These are phyloP conservation scores for Jamesozyma gamospora DNA, from an alignment of 805 yeast genomes.

Conservation along the genomic window DNA sequence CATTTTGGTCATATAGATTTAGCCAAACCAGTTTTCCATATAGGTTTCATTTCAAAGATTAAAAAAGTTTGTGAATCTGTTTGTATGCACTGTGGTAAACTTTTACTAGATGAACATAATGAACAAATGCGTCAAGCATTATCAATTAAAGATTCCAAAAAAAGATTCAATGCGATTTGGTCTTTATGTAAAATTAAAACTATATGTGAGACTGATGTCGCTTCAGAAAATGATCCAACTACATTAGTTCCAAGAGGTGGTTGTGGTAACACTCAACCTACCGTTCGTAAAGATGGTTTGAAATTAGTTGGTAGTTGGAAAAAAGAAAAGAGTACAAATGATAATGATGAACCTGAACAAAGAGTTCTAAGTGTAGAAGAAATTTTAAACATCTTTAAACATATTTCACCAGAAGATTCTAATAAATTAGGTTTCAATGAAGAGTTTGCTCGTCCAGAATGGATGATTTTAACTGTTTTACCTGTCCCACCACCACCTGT, in stretches of 20 bases:
- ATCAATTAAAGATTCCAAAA: slow-evolving; percentile 85
- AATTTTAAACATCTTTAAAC: slow-evolving; percentile 83
- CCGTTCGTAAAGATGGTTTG: slow-evolving; percentile 90
- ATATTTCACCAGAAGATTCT: slow-evolving; percentile 79
- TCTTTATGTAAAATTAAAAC: slow-evolving; percentile 78
- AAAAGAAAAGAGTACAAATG: slow-evolving; percentile 63
- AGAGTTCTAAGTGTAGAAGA: slow-evolving; percentile 82
- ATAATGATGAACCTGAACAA: slow-evolving; percentile 86
- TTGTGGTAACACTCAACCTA: slow-evolving; percentile 95
- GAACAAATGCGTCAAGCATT: slow-evolving; percentile 75
- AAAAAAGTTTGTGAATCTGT: slow-evolving; percentile 93
- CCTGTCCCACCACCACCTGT: slow-evolving; percentile 99
- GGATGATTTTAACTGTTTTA: slow-evolving; percentile 94
- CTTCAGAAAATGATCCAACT: slow-evolving; percentile 53
- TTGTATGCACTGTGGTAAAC: slow-evolving; percentile 97
- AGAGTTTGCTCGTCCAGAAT: slow-evolving; percentile 96
- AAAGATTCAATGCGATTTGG: slow-evolving; percentile 97
- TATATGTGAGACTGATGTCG: slow-evolving; percentile 86
- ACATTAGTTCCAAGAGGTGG: slow-evolving; percentile 72
- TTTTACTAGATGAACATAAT: slow-evolving; percentile 69
- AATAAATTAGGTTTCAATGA: slow-evolving; percentile 78
- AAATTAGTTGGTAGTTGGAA: slow-evolving; percentile 99
- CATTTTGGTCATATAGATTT: slow-evolving; percentile 98
- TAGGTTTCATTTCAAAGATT: slow-evolving; percentile 87
- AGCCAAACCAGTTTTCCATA: slow-evolving; percentile 97